Evolutionary conservation across 129 eudicot species (phyloP), one percentile per base, ranked within the genome.

Genomic region (Artemisia tridentata): DNA sequence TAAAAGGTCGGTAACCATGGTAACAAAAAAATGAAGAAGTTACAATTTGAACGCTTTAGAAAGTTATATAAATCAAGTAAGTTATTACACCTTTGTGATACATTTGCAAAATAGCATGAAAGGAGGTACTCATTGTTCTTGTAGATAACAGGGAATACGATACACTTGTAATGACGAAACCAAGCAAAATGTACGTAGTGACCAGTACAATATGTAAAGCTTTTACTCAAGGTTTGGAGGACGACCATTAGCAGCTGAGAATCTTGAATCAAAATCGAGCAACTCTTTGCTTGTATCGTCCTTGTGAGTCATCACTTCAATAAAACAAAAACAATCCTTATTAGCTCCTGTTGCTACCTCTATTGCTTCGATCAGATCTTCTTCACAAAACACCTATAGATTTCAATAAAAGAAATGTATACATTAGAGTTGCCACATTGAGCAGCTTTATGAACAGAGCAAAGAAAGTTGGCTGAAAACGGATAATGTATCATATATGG

Each of bases 271-370:
- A 38, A 38, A 58, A 8, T 2, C 17, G 1, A 58, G 64, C 16
- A 58, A 58, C 64, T 58, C 41, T 59, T 25, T 59, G 64, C 38
- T 59, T 15, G 64, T 20, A 23, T 59, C 64, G 27, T 59, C 38
- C n/a, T 59, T 59, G 64, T 59, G 38, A 25, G 16, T 5, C 17
- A 25, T 25, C 18, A 59, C 64, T 11, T 59, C 64, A 59, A 59
- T 59, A 3, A 59, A 59, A 2, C 64, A 59, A 43, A 59, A 12
- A 1, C 64, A 59, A 25, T 59, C 63, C 63, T 21, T 57, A 5
- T 57, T 57, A 20, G 1, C 29, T 57, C n/a, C 63, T 2, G 63
- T 20, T 56, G 63, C 63, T 2, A 29, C 23, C 12, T 57, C 34
- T 8, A 57, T 20, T 57, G 63, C 63, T 20, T 8, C 38, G 4